phyloP scores from a whole-genome alignment of 495 filamentous ascomycete genomes.

The Penicillium lividum region DNA sequence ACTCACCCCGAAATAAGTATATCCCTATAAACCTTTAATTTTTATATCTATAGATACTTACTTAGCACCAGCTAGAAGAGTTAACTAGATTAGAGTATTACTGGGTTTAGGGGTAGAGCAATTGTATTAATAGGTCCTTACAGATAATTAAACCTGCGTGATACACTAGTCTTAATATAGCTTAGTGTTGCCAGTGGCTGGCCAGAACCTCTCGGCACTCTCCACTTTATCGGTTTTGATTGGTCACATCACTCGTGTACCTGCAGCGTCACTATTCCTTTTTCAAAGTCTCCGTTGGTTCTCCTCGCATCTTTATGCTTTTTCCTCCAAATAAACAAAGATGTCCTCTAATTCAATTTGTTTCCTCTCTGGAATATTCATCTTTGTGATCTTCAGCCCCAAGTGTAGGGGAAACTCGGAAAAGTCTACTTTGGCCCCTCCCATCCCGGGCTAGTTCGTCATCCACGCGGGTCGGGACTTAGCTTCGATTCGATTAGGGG shows the following conservation, averaged over 20 bases:
- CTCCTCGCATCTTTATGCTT: slow-evolving; percentile 6
- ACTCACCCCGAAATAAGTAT: no score
- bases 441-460: slow-evolving; percentile 25
- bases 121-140: background rate
- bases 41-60: no score
- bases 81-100: no score
- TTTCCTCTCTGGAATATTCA: background rate
- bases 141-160: slow-evolving; percentile 25
- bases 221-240: slow-evolving; percentile 18
- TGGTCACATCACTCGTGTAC: slow-evolving; percentile 18
- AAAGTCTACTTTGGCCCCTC: slow-evolving; percentile 14
- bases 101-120: background rate
- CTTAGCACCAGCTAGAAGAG: no score
- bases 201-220: slow-evolving; percentile 13
- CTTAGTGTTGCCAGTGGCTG: slow-evolving; percentile 10
- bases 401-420: background rate
- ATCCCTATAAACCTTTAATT: no score
- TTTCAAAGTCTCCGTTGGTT: background rate
- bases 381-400: background rate
- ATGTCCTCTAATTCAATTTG: background rate
- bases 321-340: slow-evolving; percentile 4
- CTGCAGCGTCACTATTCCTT: slow-evolving; percentile 20
- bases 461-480: slow-evolving; percentile 30
- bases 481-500: slow-evolving; percentile 29
- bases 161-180: slow-evolving; percentile 6